Conservation (phyloP, 805 yeast genomes). For the Myxozyma sirexii region DNA sequence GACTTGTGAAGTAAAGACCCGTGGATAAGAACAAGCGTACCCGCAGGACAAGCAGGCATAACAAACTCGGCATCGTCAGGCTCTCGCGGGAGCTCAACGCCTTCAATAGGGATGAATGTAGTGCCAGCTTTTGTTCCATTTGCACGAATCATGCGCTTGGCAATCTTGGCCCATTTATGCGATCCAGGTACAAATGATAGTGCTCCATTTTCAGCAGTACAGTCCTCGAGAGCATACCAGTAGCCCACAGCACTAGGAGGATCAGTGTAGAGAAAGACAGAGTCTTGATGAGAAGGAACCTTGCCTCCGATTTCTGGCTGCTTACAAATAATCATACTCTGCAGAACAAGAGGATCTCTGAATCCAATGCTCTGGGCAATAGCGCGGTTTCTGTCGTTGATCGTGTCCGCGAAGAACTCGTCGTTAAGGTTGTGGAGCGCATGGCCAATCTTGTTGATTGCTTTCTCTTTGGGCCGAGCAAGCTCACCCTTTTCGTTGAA, state of each 20-base stretch:
- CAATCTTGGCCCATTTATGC: constrained; percentile 59
- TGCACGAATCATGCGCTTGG: constrained; percentile 64
- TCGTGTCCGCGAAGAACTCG: constrained; percentile 54
- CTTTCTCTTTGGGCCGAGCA: constrained; percentile 53
- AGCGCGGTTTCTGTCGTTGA: constrained; percentile 52
- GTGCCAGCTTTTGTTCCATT: constrained; percentile 57
- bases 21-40: constrained; percentile 70
- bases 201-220: constrained; percentile 69
- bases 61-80: constrained; percentile 48
- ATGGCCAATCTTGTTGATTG: constrained; percentile 80
- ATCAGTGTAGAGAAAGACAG: constrained; percentile 67
- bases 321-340: constrained; percentile 77
- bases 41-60: constrained; percentile 66
- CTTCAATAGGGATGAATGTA: constrained; percentile 50
- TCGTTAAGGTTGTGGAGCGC: constrained; percentile 64
- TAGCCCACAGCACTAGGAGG: constrained; percentile 76
- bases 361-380: constrained; percentile 59
- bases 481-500: constrained; percentile 58
- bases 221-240: constrained; percentile 81
- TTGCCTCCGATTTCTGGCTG: constrained; percentile 73
- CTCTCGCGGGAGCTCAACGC: constrained; percentile 40
- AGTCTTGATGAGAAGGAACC: constrained; percentile 80
- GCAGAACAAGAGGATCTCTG: constrained; percentile 70
- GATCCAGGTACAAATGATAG: constrained; percentile 70
- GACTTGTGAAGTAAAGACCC: constrained; percentile 74